phyloP scores from a whole-genome alignment of 2,329 filamentous ascomycete species.

The Penicillium sp. region DNA sequence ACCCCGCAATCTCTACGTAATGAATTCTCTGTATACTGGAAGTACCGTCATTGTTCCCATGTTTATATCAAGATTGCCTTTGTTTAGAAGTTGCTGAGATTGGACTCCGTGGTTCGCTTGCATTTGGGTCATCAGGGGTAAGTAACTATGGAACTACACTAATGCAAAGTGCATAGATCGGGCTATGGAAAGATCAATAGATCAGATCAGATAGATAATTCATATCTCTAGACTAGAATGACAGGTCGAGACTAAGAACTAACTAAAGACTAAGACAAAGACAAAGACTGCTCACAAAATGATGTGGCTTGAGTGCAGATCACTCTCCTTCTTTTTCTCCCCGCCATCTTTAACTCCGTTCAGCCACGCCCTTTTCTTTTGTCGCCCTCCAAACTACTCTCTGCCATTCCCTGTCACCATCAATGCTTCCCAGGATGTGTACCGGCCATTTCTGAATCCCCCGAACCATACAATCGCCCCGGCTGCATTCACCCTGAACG shows the following conservation, averaged over 20 bases:
- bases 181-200: not conserved
- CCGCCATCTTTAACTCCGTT: slow-evolving; percentile 18
- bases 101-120: not conserved
- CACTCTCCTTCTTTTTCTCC: slow-evolving; percentile 10
- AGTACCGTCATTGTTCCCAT: not conserved
- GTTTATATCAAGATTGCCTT: not conserved
- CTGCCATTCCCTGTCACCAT: not conserved
- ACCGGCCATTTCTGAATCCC: slow-evolving; percentile 16
- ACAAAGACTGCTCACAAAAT: slow-evolving; percentile 1
- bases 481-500: slow-evolving; percentile 9
- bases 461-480: slow-evolving; percentile 3
- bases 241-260: too few species aligned
- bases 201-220: not conserved
- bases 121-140: not conserved
- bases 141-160: not conserved
- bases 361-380: slow-evolving; percentile 7
- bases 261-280: not conserved
- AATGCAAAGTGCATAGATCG: not conserved
- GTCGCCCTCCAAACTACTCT: not conserved
- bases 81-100: not conserved
- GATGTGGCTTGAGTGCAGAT: slow-evolving; percentile 18
- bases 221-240: not conserved
- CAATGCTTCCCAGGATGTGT: slow-evolving; percentile 11
- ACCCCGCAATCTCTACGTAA: slow-evolving; percentile 4
- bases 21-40: not conserved